Evolutionary conservation across 2,329 filamentous ascomycete species (phyloP).

Genomic region (Nigrospora osmanthi): DNA sequence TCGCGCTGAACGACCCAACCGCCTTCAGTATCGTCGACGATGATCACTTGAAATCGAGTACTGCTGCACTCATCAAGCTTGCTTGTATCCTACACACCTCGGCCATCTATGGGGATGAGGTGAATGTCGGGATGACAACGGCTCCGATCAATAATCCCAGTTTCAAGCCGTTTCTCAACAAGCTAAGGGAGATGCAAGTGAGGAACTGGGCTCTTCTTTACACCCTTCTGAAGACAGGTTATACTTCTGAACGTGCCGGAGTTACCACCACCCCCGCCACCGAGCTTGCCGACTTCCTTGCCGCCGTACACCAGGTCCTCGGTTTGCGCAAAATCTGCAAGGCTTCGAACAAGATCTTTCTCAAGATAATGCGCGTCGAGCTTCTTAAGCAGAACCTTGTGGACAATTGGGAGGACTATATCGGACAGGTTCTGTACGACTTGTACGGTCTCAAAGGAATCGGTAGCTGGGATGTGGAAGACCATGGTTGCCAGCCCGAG

Average conservation of each 20-base stretch:
- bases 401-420: constrained; percentile 77
- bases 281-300: constrained; percentile 71
- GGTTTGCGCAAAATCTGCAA: constrained; percentile 83
- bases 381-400: constrained; percentile 68
- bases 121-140: constrained; percentile 66
- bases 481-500: constrained; percentile 74
- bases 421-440: constrained; percentile 79
- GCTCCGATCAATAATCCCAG: constrained; percentile 50
- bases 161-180: constrained; percentile 53
- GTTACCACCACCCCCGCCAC: constrained; percentile 60
- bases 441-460: constrained; percentile 72
- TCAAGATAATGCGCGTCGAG: constrained; percentile 84
- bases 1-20: constrained; percentile 57
- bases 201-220: constrained; percentile 87
- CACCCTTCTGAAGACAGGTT: constrained; percentile 66
- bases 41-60: constrained; percentile 65
- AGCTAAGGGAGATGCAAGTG: constrained; percentile 79
- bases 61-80: constrained; percentile 63
- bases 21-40: constrained; percentile 82
- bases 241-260: constrained; percentile 55
- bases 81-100: constrained; percentile 71
- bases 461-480: constrained; percentile 57
- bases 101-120: constrained; percentile 75
- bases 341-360: constrained; percentile 74
- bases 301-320: constrained; percentile 74